A percentile compares a stretch with the other conserved stretches of the same genome.
These are phyloP conservation scores for Eucalyptus regnans DNA, from an alignment of 345 rosid species.

Conservation along the genomic window DNA sequence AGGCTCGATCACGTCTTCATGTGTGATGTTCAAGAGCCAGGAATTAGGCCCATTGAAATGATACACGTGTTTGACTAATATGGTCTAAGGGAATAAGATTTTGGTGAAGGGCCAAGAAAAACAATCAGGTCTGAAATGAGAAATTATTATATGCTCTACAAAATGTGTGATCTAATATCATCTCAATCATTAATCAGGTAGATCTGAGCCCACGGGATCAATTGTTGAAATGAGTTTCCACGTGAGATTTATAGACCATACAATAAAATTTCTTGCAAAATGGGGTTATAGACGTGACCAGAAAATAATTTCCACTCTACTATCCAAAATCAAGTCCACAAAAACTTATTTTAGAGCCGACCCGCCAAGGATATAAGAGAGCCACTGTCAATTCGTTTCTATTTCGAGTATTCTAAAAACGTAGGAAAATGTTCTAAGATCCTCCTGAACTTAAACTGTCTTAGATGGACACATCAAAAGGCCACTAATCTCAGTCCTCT, in stretches of 20 bases:
- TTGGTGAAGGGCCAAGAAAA: neutral
- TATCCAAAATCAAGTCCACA: too few relatives aligned
- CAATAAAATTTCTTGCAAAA: too few relatives aligned
- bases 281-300: too few relatives aligned
- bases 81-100: neutral
- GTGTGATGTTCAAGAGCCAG: too few relatives aligned
- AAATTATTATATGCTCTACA: neutral
- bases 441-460: neutral
- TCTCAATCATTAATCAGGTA: neutral
- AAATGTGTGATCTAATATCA: neutral
- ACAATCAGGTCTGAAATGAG: neutral
- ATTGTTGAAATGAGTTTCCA: neutral
- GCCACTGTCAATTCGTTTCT: neutral
- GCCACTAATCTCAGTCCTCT: too few relatives aligned
- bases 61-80: neutral
- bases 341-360: too few relatives aligned
- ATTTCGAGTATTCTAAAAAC: neutral
- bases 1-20: too few relatives aligned
- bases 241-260: neutral
- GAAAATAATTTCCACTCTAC: too few relatives aligned
- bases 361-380: too few relatives aligned
- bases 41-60: too few relatives aligned
- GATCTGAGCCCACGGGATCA: neutral
- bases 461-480: neutral
- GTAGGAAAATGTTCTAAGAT: neutral